Percentiles rank a stretch among this genome's conserved stretches.
Conservation (phyloP, 1,139 yeast genomes). For the Komagataea norvegica region DNA sequence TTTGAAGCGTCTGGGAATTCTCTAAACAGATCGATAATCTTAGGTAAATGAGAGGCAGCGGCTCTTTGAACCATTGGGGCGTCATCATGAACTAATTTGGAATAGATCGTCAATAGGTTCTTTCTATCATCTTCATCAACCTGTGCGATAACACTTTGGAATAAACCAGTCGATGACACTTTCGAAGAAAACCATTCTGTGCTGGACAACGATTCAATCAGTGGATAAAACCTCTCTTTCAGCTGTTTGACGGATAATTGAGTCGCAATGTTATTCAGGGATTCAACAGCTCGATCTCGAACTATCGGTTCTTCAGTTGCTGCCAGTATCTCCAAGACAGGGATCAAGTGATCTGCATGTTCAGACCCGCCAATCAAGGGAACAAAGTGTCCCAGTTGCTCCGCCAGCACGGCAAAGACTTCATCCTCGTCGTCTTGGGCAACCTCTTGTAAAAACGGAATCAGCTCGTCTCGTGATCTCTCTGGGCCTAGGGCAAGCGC, state of each 20-base stretch:
- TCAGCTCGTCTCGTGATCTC: conserved; percentile 80
- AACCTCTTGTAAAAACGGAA: conserved; percentile 86
- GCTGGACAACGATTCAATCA: conserved; percentile 71
- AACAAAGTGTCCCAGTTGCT: conserved; percentile 81
- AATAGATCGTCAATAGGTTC: conserved; percentile 61
- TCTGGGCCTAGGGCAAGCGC: conserved; percentile 95
- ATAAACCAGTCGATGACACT: conserved; percentile 89
- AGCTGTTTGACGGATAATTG: conserved; percentile 67
- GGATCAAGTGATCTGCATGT: conserved; percentile 70
- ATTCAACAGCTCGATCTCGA: conserved; percentile 88
- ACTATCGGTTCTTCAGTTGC: conserved; percentile 98
- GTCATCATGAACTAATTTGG: conserved; percentile 77
- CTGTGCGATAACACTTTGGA: conserved; percentile 62
- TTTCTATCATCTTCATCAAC: conserved; percentile 50
- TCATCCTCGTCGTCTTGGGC: conserved; percentile 99
- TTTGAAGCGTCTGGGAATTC: conserved; percentile 34
- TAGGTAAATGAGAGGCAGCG: conserved; percentile 82
- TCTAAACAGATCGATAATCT: conserved; percentile 56
- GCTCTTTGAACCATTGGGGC: conserved; percentile 98
- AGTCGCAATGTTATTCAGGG: conserved; percentile 67
- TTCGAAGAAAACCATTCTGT: conserved; percentile 96
- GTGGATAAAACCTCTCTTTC: conserved; percentile 61
- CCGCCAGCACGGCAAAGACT: conserved; percentile 89
- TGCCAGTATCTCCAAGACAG: conserved; percentile 83
- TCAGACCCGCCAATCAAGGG: conserved; percentile 86